phyloP scores from a whole-genome alignment of 371 early-diverging fungal genomes.

The Mortierella sp. region DNA sequence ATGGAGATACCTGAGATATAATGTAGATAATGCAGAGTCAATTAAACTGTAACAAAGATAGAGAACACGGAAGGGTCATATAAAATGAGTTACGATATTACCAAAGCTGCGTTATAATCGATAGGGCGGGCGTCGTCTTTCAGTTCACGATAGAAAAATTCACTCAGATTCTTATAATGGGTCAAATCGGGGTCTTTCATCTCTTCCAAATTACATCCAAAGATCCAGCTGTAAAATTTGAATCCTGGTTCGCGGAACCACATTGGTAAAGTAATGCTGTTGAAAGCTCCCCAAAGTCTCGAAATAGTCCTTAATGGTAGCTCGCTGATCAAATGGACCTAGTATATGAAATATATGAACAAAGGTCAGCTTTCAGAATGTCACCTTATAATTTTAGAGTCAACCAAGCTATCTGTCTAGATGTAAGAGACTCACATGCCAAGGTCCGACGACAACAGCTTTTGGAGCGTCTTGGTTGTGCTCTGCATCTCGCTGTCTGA shows the following conservation, averaged over 20 bases:
- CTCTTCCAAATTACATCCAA: slow-evolving; percentile 94
- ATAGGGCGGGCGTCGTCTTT: slow-evolving; percentile 83
- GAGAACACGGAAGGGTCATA: neutral
- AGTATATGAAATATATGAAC: neutral
- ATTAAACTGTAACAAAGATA: neutral
- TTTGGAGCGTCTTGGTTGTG: slow-evolving; percentile 45
- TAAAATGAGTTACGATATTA: slow-evolving; percentile 45
- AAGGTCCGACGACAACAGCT: slow-evolving; percentile 80
- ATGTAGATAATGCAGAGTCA: neutral
- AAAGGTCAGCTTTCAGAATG: neutral
- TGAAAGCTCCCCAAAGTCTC: slow-evolving; percentile 91
- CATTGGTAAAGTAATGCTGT: slow-evolving; percentile 85
- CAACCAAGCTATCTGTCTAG: neutral
- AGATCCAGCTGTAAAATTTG: slow-evolving; percentile 83
- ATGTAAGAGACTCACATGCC: slow-evolving; percentile 73
- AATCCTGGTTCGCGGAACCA: slow-evolving; percentile 83
- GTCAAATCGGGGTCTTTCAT: slow-evolving; percentile 87
- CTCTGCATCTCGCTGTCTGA: slow-evolving; percentile 34
- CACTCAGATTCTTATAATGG: slow-evolving; percentile 85
- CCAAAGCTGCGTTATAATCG: slow-evolving; percentile 72
- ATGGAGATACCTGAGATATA: slow-evolving; percentile 76
- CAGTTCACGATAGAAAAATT: slow-evolving; percentile 93
- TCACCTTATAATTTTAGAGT: no score
- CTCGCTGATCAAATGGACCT: slow-evolving; percentile 88
- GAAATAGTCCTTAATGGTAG: slow-evolving; percentile 92